These are phyloP conservation scores for Leucogyrophana mollusca DNA, from an alignment of 768 basidiomycete genomes.

Conservation along the genomic window DNA sequence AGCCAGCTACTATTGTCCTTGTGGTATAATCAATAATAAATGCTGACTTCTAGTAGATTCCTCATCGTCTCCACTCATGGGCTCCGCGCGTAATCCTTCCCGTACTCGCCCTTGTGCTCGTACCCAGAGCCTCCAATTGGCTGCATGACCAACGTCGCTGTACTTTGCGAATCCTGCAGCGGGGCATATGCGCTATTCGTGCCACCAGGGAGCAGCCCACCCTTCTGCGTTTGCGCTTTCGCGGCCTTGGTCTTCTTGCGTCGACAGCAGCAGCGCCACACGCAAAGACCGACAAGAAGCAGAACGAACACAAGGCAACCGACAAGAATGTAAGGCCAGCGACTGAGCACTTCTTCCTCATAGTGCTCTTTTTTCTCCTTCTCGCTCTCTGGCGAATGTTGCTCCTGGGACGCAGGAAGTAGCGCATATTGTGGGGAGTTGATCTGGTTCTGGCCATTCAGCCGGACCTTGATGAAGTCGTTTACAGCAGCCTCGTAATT, in stretches of 20 bases:
- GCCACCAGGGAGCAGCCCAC: neutral
- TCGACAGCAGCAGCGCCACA: conserved; percentile 64
- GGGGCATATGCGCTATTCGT: conserved; percentile 19
- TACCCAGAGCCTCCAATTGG: conserved; percentile 19
- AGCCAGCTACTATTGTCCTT: conserved; percentile 32
- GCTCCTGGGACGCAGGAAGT: conserved; percentile 55
- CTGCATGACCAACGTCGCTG: conserved; percentile 27
- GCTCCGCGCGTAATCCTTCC: conserved; percentile 14
- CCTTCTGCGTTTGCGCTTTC: conserved; percentile 15
- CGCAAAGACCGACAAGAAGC: conserved; percentile 43
- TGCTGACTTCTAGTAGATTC: neutral
- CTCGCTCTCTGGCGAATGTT: conserved; percentile 61
- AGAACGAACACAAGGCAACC: conserved; percentile 55
- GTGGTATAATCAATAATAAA: conserved; percentile 11
- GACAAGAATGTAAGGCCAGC: conserved; percentile 70
- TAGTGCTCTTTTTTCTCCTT: conserved; percentile 67
- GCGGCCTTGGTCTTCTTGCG: conserved; percentile 21
- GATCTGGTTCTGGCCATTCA: conserved; percentile 58
- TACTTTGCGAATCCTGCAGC: conserved; percentile 24
- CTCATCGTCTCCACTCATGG: neutral
- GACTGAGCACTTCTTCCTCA: conserved; percentile 62
- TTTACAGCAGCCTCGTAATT: conserved; percentile 47
- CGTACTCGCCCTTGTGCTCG: conserved; percentile 17
- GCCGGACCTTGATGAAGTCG: conserved; percentile 67
- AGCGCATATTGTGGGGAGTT: conserved; percentile 54